phyloP scores from a whole-genome alignment of 352 stramenopile species.

The Pythium dissimile region DNA sequence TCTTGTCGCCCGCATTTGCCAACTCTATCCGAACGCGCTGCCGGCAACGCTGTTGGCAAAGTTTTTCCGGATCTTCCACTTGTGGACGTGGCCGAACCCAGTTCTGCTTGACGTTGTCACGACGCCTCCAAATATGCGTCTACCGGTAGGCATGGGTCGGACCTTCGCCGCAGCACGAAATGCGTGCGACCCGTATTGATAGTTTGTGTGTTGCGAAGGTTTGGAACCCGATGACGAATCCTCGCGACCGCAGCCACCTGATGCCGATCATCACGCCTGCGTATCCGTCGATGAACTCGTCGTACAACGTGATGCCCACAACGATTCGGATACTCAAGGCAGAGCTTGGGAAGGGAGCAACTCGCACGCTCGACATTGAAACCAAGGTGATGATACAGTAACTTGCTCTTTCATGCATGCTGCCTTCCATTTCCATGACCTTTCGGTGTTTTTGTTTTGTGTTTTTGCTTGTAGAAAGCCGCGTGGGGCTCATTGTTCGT shows the following conservation, averaged over 20 bases:
- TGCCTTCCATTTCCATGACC: background rate
- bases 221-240: conserved; percentile 88
- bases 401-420: background rate
- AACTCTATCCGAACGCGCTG: conserved; percentile 86
- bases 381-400: conserved; percentile 65
- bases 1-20: conserved; percentile 94
- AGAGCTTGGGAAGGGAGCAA: conserved; percentile 77
- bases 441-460: background rate
- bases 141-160: conserved; percentile 37
- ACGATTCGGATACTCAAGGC: conserved; percentile 90
- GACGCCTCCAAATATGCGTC: conserved; percentile 48
- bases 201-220: conserved; percentile 32
- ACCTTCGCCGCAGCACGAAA: background rate
- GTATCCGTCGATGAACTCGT: conserved; percentile 98
- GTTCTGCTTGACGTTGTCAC: conserved; percentile 78
- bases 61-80: conserved; percentile 95
- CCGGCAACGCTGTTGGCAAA: conserved; percentile 85
- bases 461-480: conserved; percentile 39
- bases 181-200: background rate
- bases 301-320: conserved; percentile 94
- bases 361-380: conserved; percentile 75
- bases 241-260: conserved; percentile 88
- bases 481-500: conserved; percentile 81
- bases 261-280: conserved; percentile 99
- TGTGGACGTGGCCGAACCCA: conserved; percentile 96